Evolutionary conservation across 495 filamentous ascomycete species (phyloP).

Genomic region (Friedmanniomyces simplex): DNA sequence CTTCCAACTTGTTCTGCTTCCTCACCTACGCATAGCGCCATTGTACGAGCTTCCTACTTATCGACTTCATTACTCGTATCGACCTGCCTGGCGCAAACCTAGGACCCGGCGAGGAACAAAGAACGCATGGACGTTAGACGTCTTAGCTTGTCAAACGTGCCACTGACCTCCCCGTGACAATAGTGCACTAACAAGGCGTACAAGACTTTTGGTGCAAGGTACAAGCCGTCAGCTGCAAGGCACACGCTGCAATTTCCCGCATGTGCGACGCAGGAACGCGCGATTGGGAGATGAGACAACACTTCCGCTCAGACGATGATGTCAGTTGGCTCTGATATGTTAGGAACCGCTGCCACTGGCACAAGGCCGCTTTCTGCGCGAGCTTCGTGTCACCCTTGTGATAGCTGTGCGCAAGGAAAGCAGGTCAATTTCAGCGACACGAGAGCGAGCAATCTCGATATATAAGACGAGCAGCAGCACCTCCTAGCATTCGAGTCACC

Average conservation of each 20-base stretch:
- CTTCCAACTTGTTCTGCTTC: conserved; percentile 1
- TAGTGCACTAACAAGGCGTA: neutral
- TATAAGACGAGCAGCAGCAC: neutral
- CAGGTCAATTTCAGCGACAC: neutral
- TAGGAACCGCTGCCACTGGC: neutral
- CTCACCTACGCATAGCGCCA: neutral
- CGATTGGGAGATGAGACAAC: neutral
- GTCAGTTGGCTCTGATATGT: no score
- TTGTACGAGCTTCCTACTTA: no score
- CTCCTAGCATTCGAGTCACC: neutral
- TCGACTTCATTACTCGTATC: neutral
- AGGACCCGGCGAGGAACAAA: neutral
- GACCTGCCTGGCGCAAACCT: neutral
- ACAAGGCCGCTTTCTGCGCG: neutral
- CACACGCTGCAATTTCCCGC: neutral
- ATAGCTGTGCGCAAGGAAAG: neutral
- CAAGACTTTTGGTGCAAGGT: conserved; percentile 2
- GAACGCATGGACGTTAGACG: neutral
- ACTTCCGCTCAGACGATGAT: neutral
- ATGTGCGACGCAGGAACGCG: neutral
- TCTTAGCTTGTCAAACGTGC: neutral
- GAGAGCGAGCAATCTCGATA: neutral
- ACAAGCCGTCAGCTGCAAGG: conserved; percentile 5
- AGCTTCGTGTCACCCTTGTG: neutral
- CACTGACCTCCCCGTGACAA: neutral